Conservation (phyloP, 352 stramenopile species). For the Elongisporangium anandrum region DNA sequence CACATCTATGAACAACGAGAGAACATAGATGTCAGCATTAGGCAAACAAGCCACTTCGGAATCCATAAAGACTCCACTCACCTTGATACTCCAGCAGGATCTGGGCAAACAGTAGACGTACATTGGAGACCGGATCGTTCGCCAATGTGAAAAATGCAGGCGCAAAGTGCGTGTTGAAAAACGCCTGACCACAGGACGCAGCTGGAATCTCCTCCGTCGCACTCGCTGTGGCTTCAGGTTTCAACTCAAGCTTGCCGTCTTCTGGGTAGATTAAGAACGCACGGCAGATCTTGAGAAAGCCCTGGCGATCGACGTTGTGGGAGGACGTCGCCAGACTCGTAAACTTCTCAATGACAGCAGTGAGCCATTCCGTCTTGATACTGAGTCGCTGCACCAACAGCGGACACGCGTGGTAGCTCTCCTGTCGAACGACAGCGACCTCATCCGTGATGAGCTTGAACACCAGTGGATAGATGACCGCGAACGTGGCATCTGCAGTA, state of each 20-base stretch:
- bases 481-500: constrained; percentile 60
- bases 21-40: too few relatives aligned
- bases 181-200: constrained; percentile 9
- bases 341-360: constrained; percentile 42
- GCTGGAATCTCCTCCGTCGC: constrained; percentile 5
- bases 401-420: constrained; percentile 70
- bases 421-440: constrained; percentile 65
- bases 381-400: constrained; percentile 47
- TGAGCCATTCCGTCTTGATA: constrained; percentile 42
- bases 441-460: constrained; percentile 74
- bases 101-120: constrained; percentile 57
- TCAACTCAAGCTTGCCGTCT: not conserved
- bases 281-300: constrained; percentile 58
- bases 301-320: constrained; percentile 65
- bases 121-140: constrained; percentile 65
- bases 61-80: constrained; percentile 5
- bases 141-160: constrained; percentile 53
- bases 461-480: constrained; percentile 69
- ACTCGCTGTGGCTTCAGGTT: not conserved
- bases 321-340: constrained; percentile 42
- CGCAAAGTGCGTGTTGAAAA: constrained; percentile 51
- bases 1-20: constrained; percentile 9
- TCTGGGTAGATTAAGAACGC: constrained; percentile 34
- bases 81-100: constrained; percentile 42
- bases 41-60: not conserved